These are phyloP conservation scores for Coemansia sp. DNA, from an alignment of 192 early-diverging fungal species.

Conservation along the genomic window DNA sequence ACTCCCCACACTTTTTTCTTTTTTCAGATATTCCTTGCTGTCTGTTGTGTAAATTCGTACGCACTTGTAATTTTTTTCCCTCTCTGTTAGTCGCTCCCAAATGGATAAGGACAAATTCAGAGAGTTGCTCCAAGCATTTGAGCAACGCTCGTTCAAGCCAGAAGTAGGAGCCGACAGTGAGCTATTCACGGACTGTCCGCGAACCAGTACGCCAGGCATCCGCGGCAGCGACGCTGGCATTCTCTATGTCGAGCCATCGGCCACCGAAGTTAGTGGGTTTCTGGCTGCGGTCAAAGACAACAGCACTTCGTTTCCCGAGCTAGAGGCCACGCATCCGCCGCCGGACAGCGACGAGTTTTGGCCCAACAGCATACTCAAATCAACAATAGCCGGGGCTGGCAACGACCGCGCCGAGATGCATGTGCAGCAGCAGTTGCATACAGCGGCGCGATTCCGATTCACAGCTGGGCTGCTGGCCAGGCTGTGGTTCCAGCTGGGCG, in stretches of 20 bases:
- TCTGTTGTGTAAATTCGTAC: neutral
- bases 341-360: conserved; percentile 28
- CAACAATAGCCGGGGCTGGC: conserved; percentile 9
- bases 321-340: conserved; percentile 32
- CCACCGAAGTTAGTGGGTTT: conserved; percentile 13
- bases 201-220: conserved; percentile 2
- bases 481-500: conserved; percentile 25
- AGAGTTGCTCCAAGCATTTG: conserved; percentile 47
- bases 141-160: conserved; percentile 48
- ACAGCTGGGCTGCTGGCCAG: conserved; percentile 31
- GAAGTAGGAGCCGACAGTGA: conserved; percentile 38
- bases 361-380: conserved; percentile 23
- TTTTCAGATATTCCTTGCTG: neutral
- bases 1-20: neutral
- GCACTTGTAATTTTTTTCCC: neutral
- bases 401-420: conserved; percentile 13
- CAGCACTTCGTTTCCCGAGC: conserved; percentile 45
- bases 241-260: neutral
- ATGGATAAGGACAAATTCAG: conserved; percentile 55
- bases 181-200: conserved; percentile 18
- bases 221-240: neutral
- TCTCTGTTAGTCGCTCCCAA: neutral
- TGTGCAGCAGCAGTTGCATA: conserved; percentile 34
- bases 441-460: conserved; percentile 40
- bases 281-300: conserved; percentile 22